Evolutionary conservation across 495 filamentous ascomycete species (phyloP).

Genomic region (Penicillium bialowiezense): DNA sequence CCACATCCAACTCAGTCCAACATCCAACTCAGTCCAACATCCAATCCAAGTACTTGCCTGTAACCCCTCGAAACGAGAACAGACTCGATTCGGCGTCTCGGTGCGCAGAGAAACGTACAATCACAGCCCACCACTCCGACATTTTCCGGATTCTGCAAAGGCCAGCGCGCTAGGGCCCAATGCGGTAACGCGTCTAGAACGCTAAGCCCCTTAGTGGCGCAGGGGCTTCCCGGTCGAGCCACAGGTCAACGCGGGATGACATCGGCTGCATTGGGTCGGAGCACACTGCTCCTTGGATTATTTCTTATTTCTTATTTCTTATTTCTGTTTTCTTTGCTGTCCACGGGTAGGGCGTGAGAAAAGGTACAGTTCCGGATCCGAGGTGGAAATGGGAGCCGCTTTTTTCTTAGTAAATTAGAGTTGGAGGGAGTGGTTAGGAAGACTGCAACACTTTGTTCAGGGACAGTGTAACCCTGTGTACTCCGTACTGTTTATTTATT

Average conservation of each 20-base stretch:
- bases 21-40: no score
- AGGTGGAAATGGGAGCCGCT: background rate
- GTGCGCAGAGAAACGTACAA: constrained; percentile 1
- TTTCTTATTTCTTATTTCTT: no score
- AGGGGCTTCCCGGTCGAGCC: constrained; percentile 18
- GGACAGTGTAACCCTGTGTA: constrained; percentile 2
- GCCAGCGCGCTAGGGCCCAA: background rate
- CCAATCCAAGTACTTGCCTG: no score
- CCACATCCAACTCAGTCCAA: no score
- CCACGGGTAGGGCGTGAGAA: no score
- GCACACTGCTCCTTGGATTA: constrained; percentile 21
- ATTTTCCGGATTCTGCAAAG: constrained; percentile 3
- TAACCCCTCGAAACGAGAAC: no score
- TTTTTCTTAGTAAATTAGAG: background rate
- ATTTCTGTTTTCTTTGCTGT: no score
- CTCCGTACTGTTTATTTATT: background rate
- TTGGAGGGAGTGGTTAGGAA: no score
- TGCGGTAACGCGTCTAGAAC: background rate
- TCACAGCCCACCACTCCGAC: background rate
- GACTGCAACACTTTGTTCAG: background rate
- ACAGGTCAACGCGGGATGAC: constrained; percentile 20
- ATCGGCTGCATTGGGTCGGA: constrained; percentile 19
- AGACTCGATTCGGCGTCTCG: constrained; percentile 13
- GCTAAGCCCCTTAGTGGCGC: constrained; percentile 22
- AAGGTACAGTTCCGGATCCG: background rate